Evolutionary conservation across 2,329 filamentous ascomycete genomes (phyloP), one percentile per base, ranked within the genome.

Genomic region (Colletotrichum eremochloae): DNA sequence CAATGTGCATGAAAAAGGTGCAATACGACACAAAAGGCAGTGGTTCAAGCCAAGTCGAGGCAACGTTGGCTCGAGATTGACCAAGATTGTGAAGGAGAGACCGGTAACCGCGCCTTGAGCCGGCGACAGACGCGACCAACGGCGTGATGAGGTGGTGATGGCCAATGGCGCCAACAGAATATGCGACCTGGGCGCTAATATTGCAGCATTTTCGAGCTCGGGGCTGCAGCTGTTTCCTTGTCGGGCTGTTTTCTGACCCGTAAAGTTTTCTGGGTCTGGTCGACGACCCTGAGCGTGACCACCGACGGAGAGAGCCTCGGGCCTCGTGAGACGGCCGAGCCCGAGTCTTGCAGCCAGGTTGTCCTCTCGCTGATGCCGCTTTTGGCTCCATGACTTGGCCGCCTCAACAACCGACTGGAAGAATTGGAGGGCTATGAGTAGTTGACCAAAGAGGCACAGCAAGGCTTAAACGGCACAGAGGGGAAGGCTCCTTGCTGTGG

Each of bases 1-100:
- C 75, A 75, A 67, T 76, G 68, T 79, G 77, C 77, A 78, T 78
- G 69, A 77, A 60, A 61, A 61, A 31, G 61, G 52, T 36, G 56
- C 67, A 71, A 71, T 73, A 67, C 57, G 53, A 67, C 67, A 63
- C 62, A 44, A 36, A 15, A 71, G 42, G 33, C 56, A 63, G 15
- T 40, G 44, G 24, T 29, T 6, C 24, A 67, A 44, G 57, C 52
- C 62, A 57, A 56, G 55, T 52, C 31, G 29, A 48, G 61, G 56
- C 67, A 24, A 29, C 61, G 67, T 58, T 58, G 68, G 62, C 42
- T 63, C 33, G 55, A 63, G 15, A 50, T 38, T 50, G 36, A 12
- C 44, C 42, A 11, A 57, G 42, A 44, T 58, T 31, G 57, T 62
- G 38, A 53, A 48, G 52, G 36, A 65, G 57, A 71, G 61, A 63